phyloP scores from a whole-genome alignment of 2,329 filamentous ascomycete species.

The Trichoderma simmonsii region DNA sequence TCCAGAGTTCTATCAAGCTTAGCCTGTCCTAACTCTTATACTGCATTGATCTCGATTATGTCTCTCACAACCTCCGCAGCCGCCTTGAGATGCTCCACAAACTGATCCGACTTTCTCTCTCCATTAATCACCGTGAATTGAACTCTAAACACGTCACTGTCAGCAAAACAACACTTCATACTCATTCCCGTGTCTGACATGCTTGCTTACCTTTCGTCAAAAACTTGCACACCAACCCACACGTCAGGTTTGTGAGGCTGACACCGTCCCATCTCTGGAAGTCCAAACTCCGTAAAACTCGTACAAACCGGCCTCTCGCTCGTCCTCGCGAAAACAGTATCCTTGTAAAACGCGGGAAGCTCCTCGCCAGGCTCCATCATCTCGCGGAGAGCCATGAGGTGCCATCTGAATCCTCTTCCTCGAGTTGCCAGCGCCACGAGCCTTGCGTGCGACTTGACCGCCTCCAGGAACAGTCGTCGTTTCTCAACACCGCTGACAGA shows the following conservation, averaged over 20 bases:
- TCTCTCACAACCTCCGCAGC: neutral
- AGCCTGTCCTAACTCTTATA: neutral
- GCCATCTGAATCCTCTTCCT: conserved; percentile 10
- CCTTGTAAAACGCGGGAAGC: neutral
- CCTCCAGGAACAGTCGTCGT: neutral
- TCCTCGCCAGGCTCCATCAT: conserved; percentile 4
- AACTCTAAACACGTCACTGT: neutral
- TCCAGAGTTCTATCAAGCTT: no score
- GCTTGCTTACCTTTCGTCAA: conserved; percentile 7
- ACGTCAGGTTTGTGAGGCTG: conserved; percentile 1
- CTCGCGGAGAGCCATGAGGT: conserved; percentile 5
- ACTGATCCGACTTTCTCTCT: neutral
- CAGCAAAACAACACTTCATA: neutral
- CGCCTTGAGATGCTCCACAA: conserved; percentile 1
- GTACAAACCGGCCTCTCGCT: neutral
- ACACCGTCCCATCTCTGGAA: conserved; percentile 10
- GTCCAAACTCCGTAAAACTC: conserved; percentile 5
- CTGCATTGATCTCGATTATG: neutral
- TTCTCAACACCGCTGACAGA: neutral
- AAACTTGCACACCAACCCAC: conserved; percentile 13
- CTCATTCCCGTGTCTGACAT: neutral
- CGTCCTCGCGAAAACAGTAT: neutral
- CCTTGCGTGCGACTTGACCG: neutral
- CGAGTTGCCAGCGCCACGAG: neutral
- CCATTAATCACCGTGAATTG: conserved; percentile 13